Conservation (phyloP, 148 eudicot species). For the Vaccinium macrocarpon region DNA sequence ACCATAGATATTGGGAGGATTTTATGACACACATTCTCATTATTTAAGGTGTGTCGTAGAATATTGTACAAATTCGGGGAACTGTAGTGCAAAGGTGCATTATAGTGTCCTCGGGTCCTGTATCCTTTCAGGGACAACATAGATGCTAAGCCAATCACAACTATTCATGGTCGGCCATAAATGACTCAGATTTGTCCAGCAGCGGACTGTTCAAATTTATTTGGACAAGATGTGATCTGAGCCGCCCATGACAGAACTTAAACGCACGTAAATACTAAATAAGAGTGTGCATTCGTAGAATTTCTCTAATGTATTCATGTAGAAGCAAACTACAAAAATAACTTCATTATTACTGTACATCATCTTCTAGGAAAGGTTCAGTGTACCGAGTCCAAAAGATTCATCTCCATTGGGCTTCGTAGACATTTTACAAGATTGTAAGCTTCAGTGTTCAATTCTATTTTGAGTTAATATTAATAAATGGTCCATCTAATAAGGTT, state of each 20-base stretch:
- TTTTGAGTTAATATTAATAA: background rate
- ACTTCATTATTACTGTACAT: background rate
- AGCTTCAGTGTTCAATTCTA: background rate
- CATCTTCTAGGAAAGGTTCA: constrained; percentile 7
- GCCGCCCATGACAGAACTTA: too few relatives aligned
- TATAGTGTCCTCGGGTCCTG: too few relatives aligned
- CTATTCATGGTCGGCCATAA: too few relatives aligned
- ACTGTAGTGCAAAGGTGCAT: too few relatives aligned
- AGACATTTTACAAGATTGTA: too few relatives aligned
- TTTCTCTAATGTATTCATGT: background rate
- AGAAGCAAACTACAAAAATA: background rate
- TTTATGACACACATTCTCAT: background rate
- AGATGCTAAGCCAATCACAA: too few relatives aligned
- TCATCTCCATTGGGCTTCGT: background rate
- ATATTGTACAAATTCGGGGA: too few relatives aligned
- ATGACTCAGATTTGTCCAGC: too few relatives aligned
- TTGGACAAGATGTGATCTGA: too few relatives aligned
- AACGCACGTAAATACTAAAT: background rate
- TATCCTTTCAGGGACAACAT: too few relatives aligned
- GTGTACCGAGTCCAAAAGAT: background rate
- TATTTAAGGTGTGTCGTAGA: background rate
- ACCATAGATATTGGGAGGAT: background rate
- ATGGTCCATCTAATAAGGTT: background rate
- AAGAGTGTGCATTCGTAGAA: too few relatives aligned
- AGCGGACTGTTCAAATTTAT: too few relatives aligned